These are phyloP conservation scores for Alternaria brassicicola DNA, from an alignment of 2,329 filamentous ascomycete species.

Conservation along the genomic window DNA sequence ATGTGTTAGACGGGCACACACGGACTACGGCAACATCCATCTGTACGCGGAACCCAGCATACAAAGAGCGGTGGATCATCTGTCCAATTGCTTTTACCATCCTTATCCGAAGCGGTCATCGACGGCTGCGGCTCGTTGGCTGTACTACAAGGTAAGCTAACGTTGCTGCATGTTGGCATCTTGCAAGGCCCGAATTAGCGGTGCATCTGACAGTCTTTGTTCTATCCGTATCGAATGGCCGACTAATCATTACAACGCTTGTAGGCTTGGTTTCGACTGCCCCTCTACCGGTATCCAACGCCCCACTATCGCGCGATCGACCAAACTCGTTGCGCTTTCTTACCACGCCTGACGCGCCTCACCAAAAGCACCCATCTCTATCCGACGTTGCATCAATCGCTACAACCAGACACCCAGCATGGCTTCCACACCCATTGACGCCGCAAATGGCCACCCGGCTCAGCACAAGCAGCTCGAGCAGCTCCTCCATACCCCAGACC, in stretches of 20 bases:
- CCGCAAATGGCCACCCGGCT: slow-evolving; percentile 22
- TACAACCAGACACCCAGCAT: slow-evolving; percentile 26
- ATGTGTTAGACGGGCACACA: background rate
- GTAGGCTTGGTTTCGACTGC: slow-evolving; percentile 1
- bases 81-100: slow-evolving; percentile 39
- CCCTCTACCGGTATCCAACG: slow-evolving; percentile 6
- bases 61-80: slow-evolving; percentile 37
- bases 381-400: slow-evolving; percentile 14
- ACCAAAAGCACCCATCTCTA: slow-evolving; percentile 20
- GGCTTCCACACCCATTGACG: slow-evolving; percentile 44
- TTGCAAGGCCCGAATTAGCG: slow-evolving; percentile 4
- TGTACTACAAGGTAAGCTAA: slow-evolving; percentile 5
- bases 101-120: slow-evolving; percentile 11
- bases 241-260: background rate
- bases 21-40: slow-evolving; percentile 3
- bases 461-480: slow-evolving; percentile 65
- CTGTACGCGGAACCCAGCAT: slow-evolving; percentile 1
- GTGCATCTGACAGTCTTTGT: slow-evolving; percentile 1
- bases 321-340: slow-evolving; percentile 8
- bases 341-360: slow-evolving; percentile 14
- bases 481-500: slow-evolving; percentile 59
- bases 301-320: slow-evolving; percentile 9
- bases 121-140: slow-evolving; percentile 9
- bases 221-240: background rate
- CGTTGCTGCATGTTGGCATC: background rate